Conservation (phyloP, 306 rosid genomes). For the Prunus davidiana region DNA sequence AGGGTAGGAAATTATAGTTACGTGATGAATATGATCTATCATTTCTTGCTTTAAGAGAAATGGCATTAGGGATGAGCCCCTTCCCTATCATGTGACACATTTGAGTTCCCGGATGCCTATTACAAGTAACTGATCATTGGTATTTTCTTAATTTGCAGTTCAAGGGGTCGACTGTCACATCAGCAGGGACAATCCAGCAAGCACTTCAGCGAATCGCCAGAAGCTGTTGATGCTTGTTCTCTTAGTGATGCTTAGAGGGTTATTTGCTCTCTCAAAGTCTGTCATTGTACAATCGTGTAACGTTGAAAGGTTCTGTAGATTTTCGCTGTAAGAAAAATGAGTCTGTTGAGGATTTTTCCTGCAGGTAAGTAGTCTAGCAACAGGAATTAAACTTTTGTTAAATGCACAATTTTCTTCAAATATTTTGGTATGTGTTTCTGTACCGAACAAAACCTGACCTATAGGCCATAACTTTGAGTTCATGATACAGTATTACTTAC, state of each 20-base stretch:
- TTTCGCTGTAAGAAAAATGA: constrained; percentile 10
- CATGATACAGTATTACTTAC: background rate
- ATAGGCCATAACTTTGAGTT: background rate
- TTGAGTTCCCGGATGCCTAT: background rate
- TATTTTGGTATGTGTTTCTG: constrained; percentile 2
- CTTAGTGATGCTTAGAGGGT: background rate
- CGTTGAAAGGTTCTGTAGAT: constrained; percentile 11
- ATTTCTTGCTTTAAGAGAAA: background rate
- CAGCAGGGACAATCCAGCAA: constrained; percentile 31
- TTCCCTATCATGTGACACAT: background rate
- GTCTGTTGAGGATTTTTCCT: constrained; percentile 15
- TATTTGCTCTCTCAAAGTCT: background rate
- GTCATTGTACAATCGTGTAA: constrained; percentile 5
- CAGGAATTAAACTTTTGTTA: background rate
- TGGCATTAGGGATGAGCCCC: background rate
- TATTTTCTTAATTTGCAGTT: constrained; percentile 23
- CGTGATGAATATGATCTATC: background rate
- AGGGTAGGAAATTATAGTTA: constrained; percentile 40
- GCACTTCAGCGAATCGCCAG: constrained; percentile 30
- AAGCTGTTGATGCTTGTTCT: constrained; percentile 18
- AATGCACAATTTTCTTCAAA: background rate
- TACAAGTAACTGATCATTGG: background rate
- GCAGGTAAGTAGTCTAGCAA: constrained; percentile 12
- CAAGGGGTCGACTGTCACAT: constrained; percentile 20
- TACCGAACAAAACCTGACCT: background rate